phyloP scores from a whole-genome alignment of 345 rosid genomes.

The Brassica nigra region DNA sequence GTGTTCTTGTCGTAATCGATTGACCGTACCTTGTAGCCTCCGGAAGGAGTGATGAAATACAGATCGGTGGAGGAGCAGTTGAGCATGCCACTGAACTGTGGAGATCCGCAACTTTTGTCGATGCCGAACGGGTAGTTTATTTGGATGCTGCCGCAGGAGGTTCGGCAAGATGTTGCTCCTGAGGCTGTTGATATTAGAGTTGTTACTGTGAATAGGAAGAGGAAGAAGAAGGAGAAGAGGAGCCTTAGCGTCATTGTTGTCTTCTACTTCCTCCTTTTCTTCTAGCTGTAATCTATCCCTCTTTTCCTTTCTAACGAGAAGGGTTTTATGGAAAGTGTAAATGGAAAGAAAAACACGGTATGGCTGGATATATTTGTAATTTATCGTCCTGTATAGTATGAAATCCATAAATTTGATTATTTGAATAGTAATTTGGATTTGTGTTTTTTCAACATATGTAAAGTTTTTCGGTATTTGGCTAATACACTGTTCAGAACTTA shows the following conservation, averaged over 20 bases:
- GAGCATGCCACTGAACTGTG: conserved; percentile 67
- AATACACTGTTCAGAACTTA: too few relatives aligned
- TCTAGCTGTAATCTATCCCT: too few relatives aligned
- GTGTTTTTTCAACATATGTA: too few relatives aligned
- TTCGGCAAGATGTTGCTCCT: conserved; percentile 51
- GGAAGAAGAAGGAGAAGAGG: conserved; percentile 23
- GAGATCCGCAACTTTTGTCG: conserved; percentile 89
- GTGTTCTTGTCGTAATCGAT: conserved; percentile 72
- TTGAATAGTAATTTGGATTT: neutral
- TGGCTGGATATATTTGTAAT: too few relatives aligned
- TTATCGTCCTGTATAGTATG: neutral
- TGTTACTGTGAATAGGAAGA: conserved; percentile 28
- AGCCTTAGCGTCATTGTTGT: conserved; percentile 23
- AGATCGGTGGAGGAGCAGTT: conserved; percentile 70
- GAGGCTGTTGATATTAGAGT: conserved; percentile 17
- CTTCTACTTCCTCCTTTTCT: neutral
- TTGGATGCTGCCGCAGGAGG: conserved; percentile 61
- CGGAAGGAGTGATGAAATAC: conserved; percentile 75
- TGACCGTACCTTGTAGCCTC: conserved; percentile 72
- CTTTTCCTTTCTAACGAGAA: neutral
- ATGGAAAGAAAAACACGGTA: too few relatives aligned
- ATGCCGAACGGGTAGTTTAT: conserved; percentile 81
- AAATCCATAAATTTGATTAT: neutral
- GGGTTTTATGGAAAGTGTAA: too few relatives aligned
- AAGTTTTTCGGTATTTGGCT: too few relatives aligned